phyloP scores from a whole-genome alignment of 2,329 filamentous ascomycete genomes.

The Cladosporium phlei region DNA sequence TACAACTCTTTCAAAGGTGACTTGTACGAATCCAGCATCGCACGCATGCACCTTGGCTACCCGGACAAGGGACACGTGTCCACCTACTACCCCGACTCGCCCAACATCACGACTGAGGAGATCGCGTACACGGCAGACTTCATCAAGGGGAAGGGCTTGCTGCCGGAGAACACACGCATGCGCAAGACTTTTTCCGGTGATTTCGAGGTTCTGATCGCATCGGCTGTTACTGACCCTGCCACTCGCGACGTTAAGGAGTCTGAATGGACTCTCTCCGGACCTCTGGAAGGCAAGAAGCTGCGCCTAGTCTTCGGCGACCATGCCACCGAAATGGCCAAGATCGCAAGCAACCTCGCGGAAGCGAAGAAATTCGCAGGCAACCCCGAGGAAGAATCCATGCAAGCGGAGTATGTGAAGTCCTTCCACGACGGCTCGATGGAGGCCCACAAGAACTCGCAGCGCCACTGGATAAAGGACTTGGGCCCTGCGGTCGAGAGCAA shows the following conservation, averaged over 20 bases:
- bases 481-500: slow-evolving; percentile 48
- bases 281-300: slow-evolving; percentile 42
- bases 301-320: slow-evolving; percentile 45
- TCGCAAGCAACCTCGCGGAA: slow-evolving; percentile 42
- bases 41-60: slow-evolving; percentile 46
- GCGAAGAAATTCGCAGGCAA: slow-evolving; percentile 46
- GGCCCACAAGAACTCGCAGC: slow-evolving; percentile 48
- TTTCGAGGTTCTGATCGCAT: slow-evolving; percentile 48
- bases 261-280: slow-evolving; percentile 42
- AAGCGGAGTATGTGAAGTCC: slow-evolving; percentile 45
- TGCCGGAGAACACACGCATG: slow-evolving; percentile 49
- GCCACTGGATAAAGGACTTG: slow-evolving; percentile 51
- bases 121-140: slow-evolving; percentile 45
- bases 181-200: slow-evolving; percentile 39
- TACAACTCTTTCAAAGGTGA: slow-evolving; percentile 42
- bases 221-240: slow-evolving; percentile 38
- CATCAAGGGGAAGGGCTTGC: slow-evolving; percentile 42
- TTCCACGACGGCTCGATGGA: slow-evolving; percentile 49
- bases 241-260: slow-evolving; percentile 40
- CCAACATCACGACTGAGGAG: slow-evolving; percentile 45
- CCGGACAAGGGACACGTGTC: slow-evolving; percentile 46
- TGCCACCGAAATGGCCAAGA: slow-evolving; percentile 42
- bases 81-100: slow-evolving; percentile 48
- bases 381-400: slow-evolving; percentile 41
- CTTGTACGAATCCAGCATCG: slow-evolving; percentile 42